phyloP scores from a whole-genome alignment of 2,329 filamentous ascomycete genomes.

The Colletotrichum nymphaeae region DNA sequence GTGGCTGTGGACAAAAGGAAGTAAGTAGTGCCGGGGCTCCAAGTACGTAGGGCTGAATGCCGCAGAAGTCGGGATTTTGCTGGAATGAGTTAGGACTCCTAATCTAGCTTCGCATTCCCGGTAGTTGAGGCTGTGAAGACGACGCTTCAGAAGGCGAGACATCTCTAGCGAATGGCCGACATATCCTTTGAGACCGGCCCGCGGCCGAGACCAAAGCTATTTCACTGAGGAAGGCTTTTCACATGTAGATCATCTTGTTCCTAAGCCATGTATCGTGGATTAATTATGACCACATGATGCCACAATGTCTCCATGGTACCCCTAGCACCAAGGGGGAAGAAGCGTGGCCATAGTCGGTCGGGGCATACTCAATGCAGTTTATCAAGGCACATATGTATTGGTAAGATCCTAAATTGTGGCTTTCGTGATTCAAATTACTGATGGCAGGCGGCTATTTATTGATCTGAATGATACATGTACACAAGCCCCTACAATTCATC shows the following conservation, averaged over 20 bases:
- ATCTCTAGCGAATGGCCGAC: neutral
- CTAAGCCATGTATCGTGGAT: too few species aligned
- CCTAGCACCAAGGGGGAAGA: too few species aligned
- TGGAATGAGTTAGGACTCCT: neutral
- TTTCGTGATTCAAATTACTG: neutral
- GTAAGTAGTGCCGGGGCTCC: neutral
- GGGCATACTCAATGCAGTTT: neutral
- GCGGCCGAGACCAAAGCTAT: too few species aligned
- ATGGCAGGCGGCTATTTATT: neutral
- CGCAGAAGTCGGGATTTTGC: neutral
- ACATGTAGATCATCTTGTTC: too few species aligned
- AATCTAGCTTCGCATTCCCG: neutral
- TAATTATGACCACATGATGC: too few species aligned
- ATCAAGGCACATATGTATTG: neutral
- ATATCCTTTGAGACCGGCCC: too few species aligned
- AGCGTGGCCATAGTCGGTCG: too few species aligned
- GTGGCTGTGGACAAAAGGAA: too few species aligned
- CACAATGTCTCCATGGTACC: too few species aligned
- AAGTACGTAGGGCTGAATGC: neutral
- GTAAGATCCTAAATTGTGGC: neutral
- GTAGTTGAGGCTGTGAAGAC: neutral
- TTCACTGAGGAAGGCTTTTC: too few species aligned
- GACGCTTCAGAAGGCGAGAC: neutral
- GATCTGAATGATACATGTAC: neutral
- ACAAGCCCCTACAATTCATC: constrained; percentile 23